phyloP scores from a whole-genome alignment of 371 early-diverging fungal species.

The Blakeslea trispora region DNA sequence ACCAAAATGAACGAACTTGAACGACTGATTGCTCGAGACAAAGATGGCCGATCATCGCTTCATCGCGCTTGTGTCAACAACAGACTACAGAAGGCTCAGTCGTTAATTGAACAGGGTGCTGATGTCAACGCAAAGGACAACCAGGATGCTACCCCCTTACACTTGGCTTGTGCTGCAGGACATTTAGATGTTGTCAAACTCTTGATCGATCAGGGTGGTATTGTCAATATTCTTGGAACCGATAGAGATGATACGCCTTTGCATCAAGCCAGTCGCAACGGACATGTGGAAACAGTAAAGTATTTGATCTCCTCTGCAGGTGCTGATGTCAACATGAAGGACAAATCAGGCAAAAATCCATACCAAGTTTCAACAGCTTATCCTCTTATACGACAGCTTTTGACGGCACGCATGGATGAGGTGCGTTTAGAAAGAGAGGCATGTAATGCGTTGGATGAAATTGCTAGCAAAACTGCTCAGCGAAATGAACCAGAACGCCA shows the following conservation, averaged over 20 bases:
- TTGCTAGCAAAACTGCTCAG: slow-evolving; percentile 31
- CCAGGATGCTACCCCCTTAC: slow-evolving; percentile 74
- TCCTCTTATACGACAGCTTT: slow-evolving; percentile 36
- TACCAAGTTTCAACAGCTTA: slow-evolving; percentile 53
- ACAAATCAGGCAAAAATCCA: slow-evolving; percentile 56
- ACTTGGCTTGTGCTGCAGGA: slow-evolving; percentile 75
- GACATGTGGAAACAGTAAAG: slow-evolving; percentile 54
- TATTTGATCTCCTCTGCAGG: slow-evolving; percentile 61
- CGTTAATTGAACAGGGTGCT: slow-evolving; percentile 63
- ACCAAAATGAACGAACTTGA: slow-evolving; percentile 39
- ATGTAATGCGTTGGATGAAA: slow-evolving; percentile 36
- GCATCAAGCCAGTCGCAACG: slow-evolving; percentile 76
- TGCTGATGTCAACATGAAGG: slow-evolving; percentile 60
- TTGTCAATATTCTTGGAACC: slow-evolving; percentile 55
- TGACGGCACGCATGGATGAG: slow-evolving; percentile 48
- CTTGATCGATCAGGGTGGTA: slow-evolving; percentile 73
- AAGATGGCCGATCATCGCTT: slow-evolving; percentile 30
- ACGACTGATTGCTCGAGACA: slow-evolving; percentile 31
- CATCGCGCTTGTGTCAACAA: slow-evolving; percentile 36
- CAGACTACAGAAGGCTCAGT: slow-evolving; percentile 2
- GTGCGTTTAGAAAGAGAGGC: slow-evolving; percentile 38
- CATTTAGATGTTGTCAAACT: slow-evolving; percentile 61
- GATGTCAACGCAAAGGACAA: slow-evolving; percentile 74
- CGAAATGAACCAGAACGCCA: slow-evolving; percentile 36
- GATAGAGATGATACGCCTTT: slow-evolving; percentile 69